These are phyloP conservation scores for Nissolia schottii DNA, from an alignment of 306 rosid species.

Conservation along the genomic window DNA sequence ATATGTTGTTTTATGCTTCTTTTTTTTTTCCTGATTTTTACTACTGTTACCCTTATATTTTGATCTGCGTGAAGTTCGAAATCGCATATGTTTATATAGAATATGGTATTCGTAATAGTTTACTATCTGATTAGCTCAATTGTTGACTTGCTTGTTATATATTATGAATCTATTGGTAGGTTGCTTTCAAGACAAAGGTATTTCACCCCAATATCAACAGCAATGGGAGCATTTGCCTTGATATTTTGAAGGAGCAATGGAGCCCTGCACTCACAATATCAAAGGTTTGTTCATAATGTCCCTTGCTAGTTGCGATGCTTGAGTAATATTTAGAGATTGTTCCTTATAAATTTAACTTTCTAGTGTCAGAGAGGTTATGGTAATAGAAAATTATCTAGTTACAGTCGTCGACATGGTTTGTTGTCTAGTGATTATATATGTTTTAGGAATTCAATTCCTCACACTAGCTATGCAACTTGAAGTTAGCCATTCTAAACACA, in stretches of 20 bases:
- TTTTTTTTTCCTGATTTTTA: background rate
- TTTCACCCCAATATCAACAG: constrained; percentile 73
- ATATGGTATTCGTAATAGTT: background rate
- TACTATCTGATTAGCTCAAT: background rate
- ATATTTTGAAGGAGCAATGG: constrained; percentile 76
- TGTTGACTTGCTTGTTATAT: background rate
- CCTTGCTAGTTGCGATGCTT: background rate
- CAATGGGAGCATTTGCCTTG: constrained; percentile 80
- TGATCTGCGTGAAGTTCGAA: background rate
- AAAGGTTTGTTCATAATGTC: constrained; percentile 41
- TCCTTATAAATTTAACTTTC: background rate
- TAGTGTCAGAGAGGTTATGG: background rate
- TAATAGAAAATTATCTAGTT: background rate
- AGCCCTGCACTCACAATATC: constrained; percentile 77
- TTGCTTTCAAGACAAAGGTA: constrained; percentile 69
- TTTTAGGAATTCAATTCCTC: background rate
- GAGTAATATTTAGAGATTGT: background rate
- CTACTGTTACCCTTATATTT: background rate
- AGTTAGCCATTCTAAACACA: background rate
- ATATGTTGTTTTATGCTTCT: too few species aligned
- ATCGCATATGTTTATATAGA: background rate
- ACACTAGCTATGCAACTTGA: background rate
- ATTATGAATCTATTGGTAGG: constrained; percentile 33
- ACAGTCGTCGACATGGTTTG: background rate
- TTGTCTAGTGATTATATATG: background rate